These are phyloP conservation scores for Nakataea oryzae DNA, from an alignment of 2,329 filamentous ascomycete genomes.

Conservation along the genomic window DNA sequence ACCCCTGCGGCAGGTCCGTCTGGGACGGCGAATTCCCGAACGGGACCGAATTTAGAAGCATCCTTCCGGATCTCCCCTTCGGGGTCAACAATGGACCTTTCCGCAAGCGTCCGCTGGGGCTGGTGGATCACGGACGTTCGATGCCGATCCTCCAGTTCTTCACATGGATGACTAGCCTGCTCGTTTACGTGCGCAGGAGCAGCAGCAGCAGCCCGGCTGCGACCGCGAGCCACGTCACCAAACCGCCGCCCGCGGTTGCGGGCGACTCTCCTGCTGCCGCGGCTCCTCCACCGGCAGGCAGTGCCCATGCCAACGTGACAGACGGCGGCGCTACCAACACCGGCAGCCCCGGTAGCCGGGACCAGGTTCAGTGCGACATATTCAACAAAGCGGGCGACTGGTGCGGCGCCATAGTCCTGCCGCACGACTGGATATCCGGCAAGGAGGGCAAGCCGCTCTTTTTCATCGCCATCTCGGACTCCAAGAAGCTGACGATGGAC, in stretches of 20 bases:
- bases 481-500: constrained; percentile 18
- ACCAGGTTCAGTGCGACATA: constrained; percentile 14
- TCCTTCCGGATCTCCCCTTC: constrained; percentile 5
- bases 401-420: constrained; percentile 19
- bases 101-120: not conserved
- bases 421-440: constrained; percentile 10
- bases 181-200: constrained; percentile 6
- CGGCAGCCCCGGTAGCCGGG: not conserved
- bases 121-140: not conserved
- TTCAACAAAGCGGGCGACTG: constrained; percentile 17
- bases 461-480: constrained; percentile 22
- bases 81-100: constrained; percentile 1
- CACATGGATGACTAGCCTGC: constrained; percentile 16
- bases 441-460: constrained; percentile 7
- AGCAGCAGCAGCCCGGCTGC: no score
- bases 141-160: constrained; percentile 20
- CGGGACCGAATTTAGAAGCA: not conserved
- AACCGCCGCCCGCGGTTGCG: no score
- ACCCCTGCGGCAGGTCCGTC: not conserved
- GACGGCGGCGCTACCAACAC: not conserved
- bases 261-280: no score
- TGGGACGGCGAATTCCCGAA: not conserved
- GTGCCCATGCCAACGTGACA: not conserved
- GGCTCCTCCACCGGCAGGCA: no score
- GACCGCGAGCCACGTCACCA: no score